phyloP scores from a whole-genome alignment of 2,329 filamentous ascomycete genomes.

The Botrytis cinerea region DNA sequence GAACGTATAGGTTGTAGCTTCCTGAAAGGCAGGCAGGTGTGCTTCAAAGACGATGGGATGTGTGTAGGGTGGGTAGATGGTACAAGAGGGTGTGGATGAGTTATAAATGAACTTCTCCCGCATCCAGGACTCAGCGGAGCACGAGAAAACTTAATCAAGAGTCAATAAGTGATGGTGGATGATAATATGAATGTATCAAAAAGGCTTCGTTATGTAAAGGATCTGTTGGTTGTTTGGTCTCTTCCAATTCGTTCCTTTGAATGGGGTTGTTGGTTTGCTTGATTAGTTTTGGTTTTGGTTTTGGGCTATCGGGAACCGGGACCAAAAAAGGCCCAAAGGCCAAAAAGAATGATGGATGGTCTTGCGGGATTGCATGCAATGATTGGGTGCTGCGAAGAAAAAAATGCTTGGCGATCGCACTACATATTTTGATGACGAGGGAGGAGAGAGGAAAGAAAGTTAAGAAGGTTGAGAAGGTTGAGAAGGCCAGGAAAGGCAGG shows the following conservation, averaged over 20 bases:
- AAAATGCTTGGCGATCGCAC: conserved; percentile 12
- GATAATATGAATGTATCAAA: neutral
- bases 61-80: neutral
- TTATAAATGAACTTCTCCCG: neutral
- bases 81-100: neutral
- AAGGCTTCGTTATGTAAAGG: neutral
- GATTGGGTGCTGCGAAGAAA: neutral
- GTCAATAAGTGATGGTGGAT: neutral
- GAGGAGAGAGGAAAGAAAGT: neutral
- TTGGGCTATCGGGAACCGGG: conserved; percentile 14
- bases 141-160: neutral
- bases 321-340: neutral
- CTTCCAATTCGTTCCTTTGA: conserved; percentile 1
- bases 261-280: conserved; percentile 8
- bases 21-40: neutral
- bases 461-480: neutral
- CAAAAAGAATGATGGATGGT: neutral
- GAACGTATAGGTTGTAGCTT: neutral
- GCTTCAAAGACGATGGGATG: neutral
- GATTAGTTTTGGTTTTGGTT: neutral
- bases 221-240: conserved; percentile 1
- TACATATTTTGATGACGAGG: conserved; percentile 16
- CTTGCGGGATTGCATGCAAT: neutral
- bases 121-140: neutral
- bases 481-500: neutral